These are phyloP conservation scores for Pisolithus thermaeus DNA, from an alignment of 1,284 basidiomycete species.

Conservation along the genomic window DNA sequence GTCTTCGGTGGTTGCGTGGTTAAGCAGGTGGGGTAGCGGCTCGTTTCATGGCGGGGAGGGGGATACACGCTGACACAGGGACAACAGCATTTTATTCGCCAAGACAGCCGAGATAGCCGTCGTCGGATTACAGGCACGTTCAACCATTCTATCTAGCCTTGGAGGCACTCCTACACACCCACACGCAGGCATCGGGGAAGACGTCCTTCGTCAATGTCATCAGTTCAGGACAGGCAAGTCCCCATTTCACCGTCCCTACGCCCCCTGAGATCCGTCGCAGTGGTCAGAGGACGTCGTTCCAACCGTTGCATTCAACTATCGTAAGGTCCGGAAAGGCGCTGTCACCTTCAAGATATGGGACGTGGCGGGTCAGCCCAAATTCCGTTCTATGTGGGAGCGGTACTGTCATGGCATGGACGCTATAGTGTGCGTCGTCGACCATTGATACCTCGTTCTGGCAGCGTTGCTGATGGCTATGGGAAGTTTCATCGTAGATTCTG, in stretches of 20 bases:
- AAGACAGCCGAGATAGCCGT: conserved; percentile 91
- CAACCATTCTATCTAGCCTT: conserved; percentile 4
- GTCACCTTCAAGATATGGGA: conserved; percentile 95
- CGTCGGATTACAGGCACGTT: conserved; percentile 80
- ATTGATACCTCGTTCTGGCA: conserved; percentile 3
- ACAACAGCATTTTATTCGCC: conserved; percentile 71
- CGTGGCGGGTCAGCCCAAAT: conserved; percentile 93
- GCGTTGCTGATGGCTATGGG: conserved; percentile 5
- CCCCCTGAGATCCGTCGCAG: conserved; percentile 28
- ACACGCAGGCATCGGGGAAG: conserved; percentile 82
- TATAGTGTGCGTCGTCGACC: conserved; percentile 65
- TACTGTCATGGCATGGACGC: conserved; percentile 95
- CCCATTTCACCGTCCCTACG: conserved; percentile 1
- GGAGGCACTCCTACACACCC: conserved; percentile 8
- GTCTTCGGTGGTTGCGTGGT: conserved; percentile 62
- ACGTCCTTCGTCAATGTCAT: conserved; percentile 93
- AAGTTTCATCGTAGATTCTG: conserved; percentile 90
- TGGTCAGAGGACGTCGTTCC: conserved; percentile 94
- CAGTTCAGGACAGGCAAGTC: conserved; percentile 71
- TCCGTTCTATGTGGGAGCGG: conserved; percentile 90
- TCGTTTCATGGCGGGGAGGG: neutral
- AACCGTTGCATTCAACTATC: conserved; percentile 89
- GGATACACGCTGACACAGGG: neutral
- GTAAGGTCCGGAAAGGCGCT: conserved; percentile 82
- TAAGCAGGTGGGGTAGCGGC: conserved; percentile 45